phyloP scores from a whole-genome alignment of 495 filamentous ascomycete species.

The Penicillium canescens region DNA sequence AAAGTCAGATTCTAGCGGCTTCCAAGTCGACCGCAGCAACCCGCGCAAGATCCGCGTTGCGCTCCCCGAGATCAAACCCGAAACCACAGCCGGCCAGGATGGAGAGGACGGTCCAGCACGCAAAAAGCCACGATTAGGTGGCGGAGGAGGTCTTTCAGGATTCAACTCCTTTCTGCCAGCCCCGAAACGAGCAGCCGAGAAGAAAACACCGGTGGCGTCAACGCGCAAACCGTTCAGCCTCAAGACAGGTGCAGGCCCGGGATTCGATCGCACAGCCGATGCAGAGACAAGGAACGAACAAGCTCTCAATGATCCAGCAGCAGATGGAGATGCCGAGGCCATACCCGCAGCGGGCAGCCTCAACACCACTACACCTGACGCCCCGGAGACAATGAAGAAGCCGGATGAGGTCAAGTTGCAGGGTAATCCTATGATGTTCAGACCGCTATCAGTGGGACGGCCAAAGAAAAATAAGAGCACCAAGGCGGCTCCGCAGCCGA shows the following conservation, averaged over 20 bases:
- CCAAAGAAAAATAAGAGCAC: conserved; percentile 62
- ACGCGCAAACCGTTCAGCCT: conserved; percentile 57
- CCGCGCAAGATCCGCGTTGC: conserved; percentile 80
- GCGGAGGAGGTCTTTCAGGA: conserved; percentile 62
- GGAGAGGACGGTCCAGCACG: conserved; percentile 62
- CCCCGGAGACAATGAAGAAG: conserved; percentile 15
- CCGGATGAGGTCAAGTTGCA: conserved; percentile 64
- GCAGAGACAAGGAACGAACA: conserved; percentile 38
- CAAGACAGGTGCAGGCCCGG: conserved; percentile 77
- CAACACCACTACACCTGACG: conserved; percentile 5
- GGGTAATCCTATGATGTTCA: conserved; percentile 83
- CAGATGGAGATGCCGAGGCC: conserved; percentile 11
- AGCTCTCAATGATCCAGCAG: conserved; percentile 17
- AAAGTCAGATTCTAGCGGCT: conserved; percentile 63
- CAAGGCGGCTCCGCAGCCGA: conserved; percentile 13
- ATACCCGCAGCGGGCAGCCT: conserved; percentile 21
- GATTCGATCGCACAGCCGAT: conserved; percentile 66
- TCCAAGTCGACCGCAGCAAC: conserved; percentile 67
- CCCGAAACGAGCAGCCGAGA: conserved; percentile 62
- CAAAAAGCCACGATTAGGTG: conserved; percentile 65
- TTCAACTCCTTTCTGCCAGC: conserved; percentile 89
- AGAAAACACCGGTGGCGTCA: conserved; percentile 31
- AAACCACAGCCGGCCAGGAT: conserved; percentile 37
- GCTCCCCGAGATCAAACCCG: conserved; percentile 55
- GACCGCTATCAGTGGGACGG: conserved; percentile 76